A percentile compares a stretch with the other conserved stretches of the same genome.
phyloP scores from a whole-genome alignment of 176 grass and related monocot genomes.

The Musa beccarii region DNA sequence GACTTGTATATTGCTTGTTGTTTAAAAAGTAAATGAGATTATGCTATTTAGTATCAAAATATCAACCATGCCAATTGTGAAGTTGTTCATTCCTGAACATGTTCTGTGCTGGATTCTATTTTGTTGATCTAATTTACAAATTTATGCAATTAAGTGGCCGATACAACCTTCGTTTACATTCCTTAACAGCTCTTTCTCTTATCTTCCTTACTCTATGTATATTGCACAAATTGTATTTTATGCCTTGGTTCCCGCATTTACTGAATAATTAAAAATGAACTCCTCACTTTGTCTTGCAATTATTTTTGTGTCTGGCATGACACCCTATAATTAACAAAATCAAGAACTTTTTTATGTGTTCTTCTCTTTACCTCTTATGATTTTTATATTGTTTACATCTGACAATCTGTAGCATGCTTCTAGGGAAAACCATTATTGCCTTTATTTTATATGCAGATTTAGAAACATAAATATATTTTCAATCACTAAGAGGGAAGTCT shows the following conservation, averaged over 20 bases:
- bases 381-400: neutral
- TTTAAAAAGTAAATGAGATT: too few relatives aligned
- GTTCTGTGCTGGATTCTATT: too few relatives aligned
- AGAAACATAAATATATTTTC: neutral
- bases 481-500: slow-evolving; percentile 12
- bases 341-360: neutral
- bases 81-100: too few relatives aligned
- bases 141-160: too few relatives aligned
- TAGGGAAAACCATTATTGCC: neutral
- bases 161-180: neutral
- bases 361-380: neutral
- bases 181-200: neutral
- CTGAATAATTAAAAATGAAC: neutral
- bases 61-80: too few relatives aligned
- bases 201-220: neutral
- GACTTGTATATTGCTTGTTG: too few relatives aligned
- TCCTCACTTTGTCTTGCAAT: neutral
- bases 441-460: neutral
- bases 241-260: neutral
- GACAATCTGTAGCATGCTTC: neutral
- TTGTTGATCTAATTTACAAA: too few relatives aligned
- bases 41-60: too few relatives aligned
- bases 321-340: neutral
- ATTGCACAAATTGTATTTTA: neutral
- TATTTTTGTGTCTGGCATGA: neutral